A percentile compares a stretch with the other conserved stretches of the same genome.
These are phyloP conservation scores for Golubevia pallescens DNA, from an alignment of 1,284 basidiomycete genomes.

Conservation along the genomic window DNA sequence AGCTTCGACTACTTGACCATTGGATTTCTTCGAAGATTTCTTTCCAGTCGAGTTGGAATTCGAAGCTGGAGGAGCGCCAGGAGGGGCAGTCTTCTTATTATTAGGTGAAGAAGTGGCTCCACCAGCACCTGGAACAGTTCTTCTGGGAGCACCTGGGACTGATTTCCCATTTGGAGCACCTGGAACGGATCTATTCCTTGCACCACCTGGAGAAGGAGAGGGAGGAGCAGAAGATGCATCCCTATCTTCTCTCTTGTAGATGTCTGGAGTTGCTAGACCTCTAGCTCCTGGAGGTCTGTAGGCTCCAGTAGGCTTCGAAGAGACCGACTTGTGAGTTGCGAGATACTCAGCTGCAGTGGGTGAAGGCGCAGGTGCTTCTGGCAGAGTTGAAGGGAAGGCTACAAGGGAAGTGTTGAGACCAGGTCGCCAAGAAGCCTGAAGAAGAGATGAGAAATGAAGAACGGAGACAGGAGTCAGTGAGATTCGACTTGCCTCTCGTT, in stretches of 20 bases:
- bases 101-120: slow-evolving; percentile 1
- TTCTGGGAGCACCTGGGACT: slow-evolving; percentile 14
- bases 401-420: slow-evolving; percentile 72
- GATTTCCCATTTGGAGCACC: slow-evolving; percentile 29
- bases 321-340: slow-evolving; percentile 33
- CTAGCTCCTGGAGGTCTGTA: slow-evolving; percentile 58
- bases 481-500: too few relatives aligned
- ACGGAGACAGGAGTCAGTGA: too few relatives aligned
- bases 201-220: slow-evolving; percentile 20
- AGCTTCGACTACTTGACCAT: background rate
- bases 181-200: slow-evolving; percentile 22
- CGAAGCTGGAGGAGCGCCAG: background rate
- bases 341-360: slow-evolving; percentile 68
- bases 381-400: slow-evolving; percentile 77
- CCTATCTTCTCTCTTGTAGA: background rate
- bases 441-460: background rate
- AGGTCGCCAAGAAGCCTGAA: slow-evolving; percentile 77
- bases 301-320: slow-evolving; percentile 65
- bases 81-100: slow-evolving; percentile 1
- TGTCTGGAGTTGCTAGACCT: background rate
- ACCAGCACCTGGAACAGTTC: slow-evolving; percentile 4
- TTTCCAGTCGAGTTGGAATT: background rate
- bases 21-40: slow-evolving; percentile 5
- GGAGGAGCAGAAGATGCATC: slow-evolving; percentile 9
- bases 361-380: slow-evolving; percentile 77